phyloP scores from a whole-genome alignment of 108 stramenopile species.

The Skeletonema marinoi region DNA sequence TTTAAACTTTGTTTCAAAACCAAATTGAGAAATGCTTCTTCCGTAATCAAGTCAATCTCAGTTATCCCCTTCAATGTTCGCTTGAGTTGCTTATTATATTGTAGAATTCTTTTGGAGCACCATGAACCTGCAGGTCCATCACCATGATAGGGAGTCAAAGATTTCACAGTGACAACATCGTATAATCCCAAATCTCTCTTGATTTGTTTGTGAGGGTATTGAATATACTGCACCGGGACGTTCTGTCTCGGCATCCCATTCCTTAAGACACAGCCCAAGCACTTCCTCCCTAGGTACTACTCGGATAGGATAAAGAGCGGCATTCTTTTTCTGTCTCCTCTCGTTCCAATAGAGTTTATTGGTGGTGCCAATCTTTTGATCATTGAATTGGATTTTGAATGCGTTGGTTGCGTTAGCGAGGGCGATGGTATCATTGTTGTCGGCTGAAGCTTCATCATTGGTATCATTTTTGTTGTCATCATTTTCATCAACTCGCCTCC shows the following conservation, averaged over 20 bases:
- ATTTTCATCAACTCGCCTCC: too few species aligned
- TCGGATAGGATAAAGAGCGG: conserved; percentile 13
- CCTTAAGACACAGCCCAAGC: background rate
- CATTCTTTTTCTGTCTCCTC: background rate
- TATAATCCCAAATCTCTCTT: background rate
- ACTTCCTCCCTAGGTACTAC: conserved; percentile 7
- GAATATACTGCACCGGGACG: conserved; percentile 10
- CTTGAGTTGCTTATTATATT: conserved; percentile 19
- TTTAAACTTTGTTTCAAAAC: conserved; percentile 10
- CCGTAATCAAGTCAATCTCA: conserved; percentile 14
- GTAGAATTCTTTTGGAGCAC: conserved; percentile 10
- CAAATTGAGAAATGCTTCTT: conserved; percentile 3
- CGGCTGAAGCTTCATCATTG: background rate
- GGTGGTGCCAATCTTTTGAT: conserved; percentile 6
- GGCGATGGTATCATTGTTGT: background rate
- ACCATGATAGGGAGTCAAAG: conserved; percentile 8
- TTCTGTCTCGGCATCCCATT: conserved; percentile 16
- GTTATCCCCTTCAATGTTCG: conserved; percentile 7
- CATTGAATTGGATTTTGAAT: conserved; percentile 16
- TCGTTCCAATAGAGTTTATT: conserved; percentile 8
- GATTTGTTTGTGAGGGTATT: conserved; percentile 14
- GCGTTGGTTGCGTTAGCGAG: conserved; percentile 7
- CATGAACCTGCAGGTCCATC: conserved; percentile 1
- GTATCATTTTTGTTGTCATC: too few species aligned
- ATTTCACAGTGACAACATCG: background rate